Percentiles rank a stretch among this genome's conserved stretches.
These are phyloP conservation scores for Penicillium sp. DNA, from an alignment of 2,329 filamentous ascomycete species.

Conservation along the genomic window DNA sequence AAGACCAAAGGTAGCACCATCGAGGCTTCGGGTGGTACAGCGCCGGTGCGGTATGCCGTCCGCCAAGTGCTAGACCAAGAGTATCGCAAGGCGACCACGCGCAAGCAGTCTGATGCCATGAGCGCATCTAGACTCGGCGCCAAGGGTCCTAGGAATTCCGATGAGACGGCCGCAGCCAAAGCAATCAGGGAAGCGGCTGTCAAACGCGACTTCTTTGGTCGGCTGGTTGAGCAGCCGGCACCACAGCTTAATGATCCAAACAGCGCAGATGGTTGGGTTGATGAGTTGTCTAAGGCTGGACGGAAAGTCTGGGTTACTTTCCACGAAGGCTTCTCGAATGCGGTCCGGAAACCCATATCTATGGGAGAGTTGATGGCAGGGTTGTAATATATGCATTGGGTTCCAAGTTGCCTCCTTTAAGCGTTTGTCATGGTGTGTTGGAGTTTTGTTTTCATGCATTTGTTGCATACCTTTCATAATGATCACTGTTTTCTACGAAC, in stretches of 20 bases:
- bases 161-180: conserved; percentile 30
- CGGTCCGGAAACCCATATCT: conserved; percentile 82
- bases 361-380: conserved; percentile 70
- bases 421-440: conserved; percentile 5
- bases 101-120: conserved; percentile 63
- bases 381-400: conserved; percentile 26
- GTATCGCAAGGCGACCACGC: conserved; percentile 69
- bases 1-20: conserved; percentile 45
- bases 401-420: conserved; percentile 1
- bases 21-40: conserved; percentile 55
- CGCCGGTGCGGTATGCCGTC: conserved; percentile 84
- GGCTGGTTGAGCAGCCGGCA: conserved; percentile 58
- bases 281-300: conserved; percentile 43
- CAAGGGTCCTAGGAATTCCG: conserved; percentile 13
- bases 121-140: conserved; percentile 34
- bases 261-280: conserved; percentile 26
- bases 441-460: not conserved
- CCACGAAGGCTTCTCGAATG: conserved; percentile 89
- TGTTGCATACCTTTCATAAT: not conserved
- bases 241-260: conserved; percentile 41
- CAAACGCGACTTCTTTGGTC: conserved; percentile 84
- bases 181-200: conserved; percentile 42
- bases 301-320: conserved; percentile 81
- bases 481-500: not conserved
- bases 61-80: conserved; percentile 92